Conservation (phyloP, 176 grass and related monocot species). For the Triticum monococcum region DNA sequence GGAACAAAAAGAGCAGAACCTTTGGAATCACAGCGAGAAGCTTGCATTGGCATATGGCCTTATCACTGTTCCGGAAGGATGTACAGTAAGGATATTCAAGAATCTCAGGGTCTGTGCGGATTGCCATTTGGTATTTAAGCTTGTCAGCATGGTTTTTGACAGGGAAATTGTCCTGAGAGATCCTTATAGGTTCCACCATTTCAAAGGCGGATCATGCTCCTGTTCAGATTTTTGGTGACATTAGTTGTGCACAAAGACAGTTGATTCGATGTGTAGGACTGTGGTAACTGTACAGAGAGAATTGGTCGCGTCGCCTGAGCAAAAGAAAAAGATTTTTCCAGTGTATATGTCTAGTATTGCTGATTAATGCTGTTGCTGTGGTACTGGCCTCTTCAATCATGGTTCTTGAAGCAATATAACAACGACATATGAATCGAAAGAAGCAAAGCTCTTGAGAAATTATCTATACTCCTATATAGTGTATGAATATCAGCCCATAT, state of each 20-base stretch:
- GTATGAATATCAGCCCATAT: no score
- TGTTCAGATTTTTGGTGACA: conserved; percentile 90
- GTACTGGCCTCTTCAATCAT: neutral
- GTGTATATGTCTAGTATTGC: neutral
- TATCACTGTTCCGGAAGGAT: conserved; percentile 47
- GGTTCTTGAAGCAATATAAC: neutral
- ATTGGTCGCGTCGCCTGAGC: neutral
- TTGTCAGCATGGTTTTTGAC: conserved; percentile 55
- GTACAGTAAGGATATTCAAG: conserved; percentile 73
- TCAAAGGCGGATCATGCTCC: conserved; percentile 66
- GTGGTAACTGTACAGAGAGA: neutral
- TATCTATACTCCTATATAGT: neutral
- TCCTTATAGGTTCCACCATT: conserved; percentile 86
- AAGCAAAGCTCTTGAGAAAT: neutral
- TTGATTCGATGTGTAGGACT: neutral
- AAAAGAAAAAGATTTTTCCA: neutral
- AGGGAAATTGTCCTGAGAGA: conserved; percentile 78
- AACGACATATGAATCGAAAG: neutral
- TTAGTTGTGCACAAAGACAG: neutral
- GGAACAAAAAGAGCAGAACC: conserved; percentile 85
- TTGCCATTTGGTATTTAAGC: conserved; percentile 86
- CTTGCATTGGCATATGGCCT: conserved; percentile 76
- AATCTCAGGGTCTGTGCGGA: conserved; percentile 86
- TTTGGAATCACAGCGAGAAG: conserved; percentile 91
- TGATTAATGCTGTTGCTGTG: neutral